Evolutionary conservation across 108 stramenopile genomes (phyloP).

Genomic region (Cyclotella sp.): DNA sequence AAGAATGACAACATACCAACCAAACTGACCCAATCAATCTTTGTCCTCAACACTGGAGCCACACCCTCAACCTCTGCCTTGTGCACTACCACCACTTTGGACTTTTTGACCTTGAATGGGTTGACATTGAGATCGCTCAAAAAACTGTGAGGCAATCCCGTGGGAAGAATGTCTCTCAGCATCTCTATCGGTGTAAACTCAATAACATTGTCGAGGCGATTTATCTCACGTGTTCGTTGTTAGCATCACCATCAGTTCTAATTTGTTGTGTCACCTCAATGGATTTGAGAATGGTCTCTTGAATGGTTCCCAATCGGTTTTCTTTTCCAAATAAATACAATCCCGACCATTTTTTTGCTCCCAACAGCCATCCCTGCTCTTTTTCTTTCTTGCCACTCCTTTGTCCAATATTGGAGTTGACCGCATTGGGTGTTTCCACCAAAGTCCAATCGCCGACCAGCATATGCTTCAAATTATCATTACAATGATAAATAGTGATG

Average conservation of each 20-base stretch:
- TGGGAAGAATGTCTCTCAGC: constrained; percentile 38
- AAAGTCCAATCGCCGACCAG: constrained; percentile 78
- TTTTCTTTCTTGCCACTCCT: background rate
- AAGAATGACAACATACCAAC: constrained; percentile 34
- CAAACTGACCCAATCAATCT: constrained; percentile 61
- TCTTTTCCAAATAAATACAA: constrained; percentile 39
- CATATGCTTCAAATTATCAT: constrained; percentile 31
- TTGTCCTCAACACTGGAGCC: constrained; percentile 56
- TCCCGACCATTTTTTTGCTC: constrained; percentile 3
- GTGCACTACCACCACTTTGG: constrained; percentile 73
- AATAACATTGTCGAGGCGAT: constrained; percentile 73
- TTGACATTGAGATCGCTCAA: constrained; percentile 62
- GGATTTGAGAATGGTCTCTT: constrained; percentile 46
- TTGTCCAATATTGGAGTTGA: constrained; percentile 16
- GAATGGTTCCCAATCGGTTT: constrained; percentile 50
- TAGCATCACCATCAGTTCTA: constrained; percentile 46
- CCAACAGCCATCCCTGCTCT: background rate
- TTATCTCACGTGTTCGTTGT: no score
- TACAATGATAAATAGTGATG: no score
- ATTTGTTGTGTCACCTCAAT: constrained; percentile 73
- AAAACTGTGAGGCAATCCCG: constrained; percentile 31
- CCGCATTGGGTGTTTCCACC: constrained; percentile 55
- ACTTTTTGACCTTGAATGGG: constrained; percentile 66
- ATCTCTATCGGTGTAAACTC: constrained; percentile 63
- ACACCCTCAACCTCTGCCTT: constrained; percentile 70